Evolutionary conservation across 208 protist genomes (phyloP), one percentile per base, ranked within the genome.

Genomic region (Trypanosoma scelopori): DNA sequence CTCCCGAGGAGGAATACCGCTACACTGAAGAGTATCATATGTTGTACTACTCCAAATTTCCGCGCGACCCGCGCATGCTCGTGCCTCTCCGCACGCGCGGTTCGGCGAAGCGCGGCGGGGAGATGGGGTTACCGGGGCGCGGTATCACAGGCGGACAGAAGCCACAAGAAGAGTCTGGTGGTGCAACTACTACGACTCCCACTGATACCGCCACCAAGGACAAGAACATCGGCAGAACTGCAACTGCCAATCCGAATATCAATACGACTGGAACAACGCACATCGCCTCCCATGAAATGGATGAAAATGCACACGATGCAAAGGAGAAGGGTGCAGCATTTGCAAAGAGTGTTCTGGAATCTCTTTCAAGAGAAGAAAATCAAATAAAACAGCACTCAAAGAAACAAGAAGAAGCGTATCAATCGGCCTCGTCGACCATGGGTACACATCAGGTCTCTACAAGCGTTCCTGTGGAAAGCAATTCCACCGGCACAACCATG

Each of bases 41-140:
- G 9, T 56, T 85, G 23, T 93, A 93, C 76, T 93, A 89, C 80
- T 84, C 83, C 25, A 83, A 86, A 65, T 84, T 71, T 43, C 87
- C 87, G 15, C 81, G 87, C 27, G 87, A 93, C 65, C 87, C 87
- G 27, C 87, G 87, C 64, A 87, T 91, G 87, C 79, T 83, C 56
- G 80, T 79, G 11, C 87, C 87, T 58, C 73, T 93, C 32, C 81
- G 76, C 12, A 69, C 69, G 47, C 71, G 69, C 41, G 68, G 69
- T 47, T 64, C 60, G 23, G 53, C 64, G 52, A 67, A 64, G 35
- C 53, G 70, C 22, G 57, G 58, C 27, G 70, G 60, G 62, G 55
- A 70, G 42, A 60, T 69, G 15, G 64, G 52, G n/a, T 16, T 57
- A 2, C 32, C 49, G 13, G 48, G 50, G 12, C 60, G 5, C 27